Evolutionary conservation across 176 grass and related monocot genomes (phyloP), one percentile per base, ranked within the genome.

Genomic region (Oryza brachyantha): DNA sequence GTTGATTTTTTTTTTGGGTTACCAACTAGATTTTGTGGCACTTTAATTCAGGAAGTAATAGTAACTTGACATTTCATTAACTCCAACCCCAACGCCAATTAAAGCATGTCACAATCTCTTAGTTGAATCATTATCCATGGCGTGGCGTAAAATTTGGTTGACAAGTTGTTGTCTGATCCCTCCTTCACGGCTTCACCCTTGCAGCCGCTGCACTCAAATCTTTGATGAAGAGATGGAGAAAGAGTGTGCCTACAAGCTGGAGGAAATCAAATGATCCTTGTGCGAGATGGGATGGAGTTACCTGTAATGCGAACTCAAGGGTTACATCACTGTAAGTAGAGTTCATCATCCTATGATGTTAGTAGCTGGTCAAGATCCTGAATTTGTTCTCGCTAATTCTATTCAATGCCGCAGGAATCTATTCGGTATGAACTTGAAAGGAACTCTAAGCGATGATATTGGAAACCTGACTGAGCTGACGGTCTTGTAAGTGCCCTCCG

Each of bases 401-500:
- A 17, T 76, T 37, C 6, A 13, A 36, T 35, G 52, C 46, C 5
- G 4, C 89, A 97, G 94, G 39, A 90, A 81, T 69, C 34, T 94
- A 5, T 97, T 92, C 22, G 86, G 60, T 41, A 90, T 97, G 89
- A 7, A 66, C 66, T 79, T 94, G 28, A 0, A 36, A 48, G 91
- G 94, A 31, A 88, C 72, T 67, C 80, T 97, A 35, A 74, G 82
- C 3, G 77, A 87, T 35, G 86, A 90, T 17, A 94, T 97, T 13
- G 89, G 82, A 58, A 84, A 60, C 41, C 77, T 97, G 39, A 88
- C 84, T 17, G 74, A 90, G 52, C 63, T 97, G 42, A 79, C 0
- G 35, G 6, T 10, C 68, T 7, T 97, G 91, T 97, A 61, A 94
- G 89, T 97, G 14, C 45, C n/a, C n/a, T n/a, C n/a, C n/a, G n/a